Percentiles rank a stretch among this genome's conserved stretches.
phyloP scores from a whole-genome alignment of 1,139 yeast species.

The Lizanozyma gosingica region DNA sequence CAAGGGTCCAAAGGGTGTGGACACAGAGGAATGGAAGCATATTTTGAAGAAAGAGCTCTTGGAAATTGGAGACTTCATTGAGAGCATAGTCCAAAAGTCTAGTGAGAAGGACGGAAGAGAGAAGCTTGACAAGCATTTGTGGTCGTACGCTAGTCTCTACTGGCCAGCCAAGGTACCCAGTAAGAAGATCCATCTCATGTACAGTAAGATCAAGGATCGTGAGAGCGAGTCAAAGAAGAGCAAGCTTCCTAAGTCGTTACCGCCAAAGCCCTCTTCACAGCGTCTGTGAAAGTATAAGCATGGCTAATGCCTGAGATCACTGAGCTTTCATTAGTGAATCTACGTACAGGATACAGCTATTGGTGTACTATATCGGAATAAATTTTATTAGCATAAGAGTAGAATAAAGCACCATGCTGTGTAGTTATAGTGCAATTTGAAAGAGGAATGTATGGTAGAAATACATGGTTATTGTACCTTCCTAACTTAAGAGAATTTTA shows the following conservation, averaged over 20 bases:
- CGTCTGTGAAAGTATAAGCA: too few relatives aligned
- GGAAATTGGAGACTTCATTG: slow-evolving; percentile 73
- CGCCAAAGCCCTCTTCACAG: not conserved
- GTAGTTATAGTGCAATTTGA: too few relatives aligned
- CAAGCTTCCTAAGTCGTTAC: not conserved
- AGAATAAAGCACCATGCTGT: too few relatives aligned
- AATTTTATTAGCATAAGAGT: too few relatives aligned
- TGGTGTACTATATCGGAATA: too few relatives aligned
- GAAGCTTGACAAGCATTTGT: slow-evolving; percentile 57
- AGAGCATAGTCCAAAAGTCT: slow-evolving; percentile 5
- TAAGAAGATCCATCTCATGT: slow-evolving; percentile 75
- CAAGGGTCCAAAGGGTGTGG: slow-evolving; percentile 74
- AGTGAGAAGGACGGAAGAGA: slow-evolving; percentile 18
- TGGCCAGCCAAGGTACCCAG: slow-evolving; percentile 95
- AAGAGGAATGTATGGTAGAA: too few relatives aligned
- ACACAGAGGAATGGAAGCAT: slow-evolving; percentile 76
- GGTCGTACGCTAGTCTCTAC: slow-evolving; percentile 85
- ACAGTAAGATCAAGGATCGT: slow-evolving; percentile 45
- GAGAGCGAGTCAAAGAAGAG: not conserved
- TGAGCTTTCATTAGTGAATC: too few relatives aligned
- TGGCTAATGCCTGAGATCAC: too few relatives aligned
- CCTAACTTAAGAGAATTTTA: too few relatives aligned
- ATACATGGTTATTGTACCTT: too few relatives aligned
- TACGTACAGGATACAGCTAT: too few relatives aligned
- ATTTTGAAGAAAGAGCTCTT: slow-evolving; percentile 66